Evolutionary conservation across 257 asterid species (phyloP), one percentile per base, ranked within the genome.

Genomic region (Penstemon eatonii): DNA sequence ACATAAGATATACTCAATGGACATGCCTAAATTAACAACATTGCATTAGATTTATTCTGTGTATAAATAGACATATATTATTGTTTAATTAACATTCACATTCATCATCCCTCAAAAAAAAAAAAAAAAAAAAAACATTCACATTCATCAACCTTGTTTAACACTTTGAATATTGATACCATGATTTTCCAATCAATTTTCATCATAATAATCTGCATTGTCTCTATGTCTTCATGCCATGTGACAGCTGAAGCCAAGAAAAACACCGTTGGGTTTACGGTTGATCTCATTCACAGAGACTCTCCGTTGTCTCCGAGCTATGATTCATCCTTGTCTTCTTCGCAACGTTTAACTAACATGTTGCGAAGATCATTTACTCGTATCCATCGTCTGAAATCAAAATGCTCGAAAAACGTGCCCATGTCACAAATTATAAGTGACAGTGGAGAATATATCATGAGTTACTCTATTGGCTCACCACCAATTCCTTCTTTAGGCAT

Each of bases 401-500:
- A 41, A 2, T 8, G 4, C 3, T 65, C 42, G 6, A 15, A 1
- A 7, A 0, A 1, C 7, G n/a, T 60, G 37, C 73, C 78, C 6
- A 18, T 12, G 10, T 0, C 84, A 0, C 60, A 44, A 10, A 36
- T 83, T 6, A 8, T 12, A 4, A 8, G 15, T 0, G 6, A 44
- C 8, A 43, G 45, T 0, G 85, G 85, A 5, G 83, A 77, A 51
- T 82, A 76, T 19, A 56, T 82, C 11, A 65, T 81, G 75, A 79
- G 63, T 52, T 68, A 66, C 67, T 72, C 75, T 3, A 8, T 79
- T 1, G 86, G 86, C 1, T 74, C 82, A 6, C 88, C 89, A 0
- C 72, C 85, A 0, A 59, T 83, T 38, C 68, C 78, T 3, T 44
- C 76, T 5, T 6, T 75, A 5, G 82, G 73, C 45, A 63, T 83